Base-by-base conservation (phyloP, 495 filamentous ascomycete genomes). In the Astrothelium macrocarpum region DNA sequence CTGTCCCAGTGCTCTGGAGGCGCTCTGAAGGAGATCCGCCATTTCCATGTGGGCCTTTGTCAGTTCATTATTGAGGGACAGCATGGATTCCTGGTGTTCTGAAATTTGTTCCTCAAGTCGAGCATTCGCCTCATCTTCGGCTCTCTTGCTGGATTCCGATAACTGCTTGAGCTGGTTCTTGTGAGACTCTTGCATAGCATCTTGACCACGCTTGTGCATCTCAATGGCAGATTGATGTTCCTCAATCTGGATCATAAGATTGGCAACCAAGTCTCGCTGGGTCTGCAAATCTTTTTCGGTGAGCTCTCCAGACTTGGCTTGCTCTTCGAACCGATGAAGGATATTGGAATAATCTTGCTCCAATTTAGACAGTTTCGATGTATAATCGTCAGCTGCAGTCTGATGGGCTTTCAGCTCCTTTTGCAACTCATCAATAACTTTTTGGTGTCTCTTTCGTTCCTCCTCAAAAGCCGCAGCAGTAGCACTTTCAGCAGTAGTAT, bases 401-500 rank as follows among this genome's bases (percentile, higher is more conserved):
- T 88, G 91, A 74, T 95, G 89, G 64, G 88, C 84, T 32, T 90
- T 85, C 63, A 97, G 87, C 67, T 92, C 84, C 62, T 77, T 79
- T 65, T 88, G 87, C 46, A 99, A 75, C 32, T 78, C 76, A 32
- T 81, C 78, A 32, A 95, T 80, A 42, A 86, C 71, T 39, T 87
- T 81, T 62, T 87, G 78, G 65, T 96, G 88, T 68, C 81, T 81
- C 14, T 62, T 70, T 31, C 78, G 77, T 68, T 85, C 84, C 59
- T 72, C 69, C 59, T 84, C 80, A 25, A 81, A 78, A 53, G 66
- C 78, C 59, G 53, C 74, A 70, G 64, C 71, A 59, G 26, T 75
- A 68, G 74, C 67, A 61, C 71, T 66, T 56, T 75, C 70, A 45
- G 78, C 71, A 73, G 72, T 61, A 61, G 61, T 64, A 32, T 75